Base-by-base conservation (phyloP, 257 asterid genomes). In the Fraxinus anomala region DNA sequence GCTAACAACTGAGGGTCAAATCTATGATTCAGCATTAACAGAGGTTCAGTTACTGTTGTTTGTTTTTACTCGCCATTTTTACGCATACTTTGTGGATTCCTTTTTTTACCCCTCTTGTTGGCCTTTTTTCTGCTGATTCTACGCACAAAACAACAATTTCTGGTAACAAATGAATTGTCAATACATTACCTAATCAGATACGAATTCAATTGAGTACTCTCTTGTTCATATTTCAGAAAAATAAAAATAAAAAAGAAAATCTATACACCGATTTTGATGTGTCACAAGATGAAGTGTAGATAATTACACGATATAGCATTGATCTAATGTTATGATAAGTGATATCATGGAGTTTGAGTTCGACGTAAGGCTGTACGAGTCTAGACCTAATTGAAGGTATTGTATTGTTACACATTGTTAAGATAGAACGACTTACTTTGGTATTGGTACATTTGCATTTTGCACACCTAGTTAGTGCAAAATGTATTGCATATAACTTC, bases 1-100 rank as follows among this genome's bases (percentile, higher is more conserved):
- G 74, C 84, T 54, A 82, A 77, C 70, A 40, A 68, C 37, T 59
- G 76, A 77, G 82, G 90, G 90, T 87, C 92, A 90, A 92, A 89
- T 10, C 66, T 42, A 75, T 83, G 96, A 91, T 80, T 86, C 90
- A 87, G 82, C 88, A 77, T 39, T n/a, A 66, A 31, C 75, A 78
- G 61, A 67, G 86, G 73, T 81, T 87, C 87, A 78, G 89, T 88
- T 87, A 82, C 81, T 82, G 34, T 12, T 72, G 77, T 87, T 91
- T 86, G 91, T 91, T 85, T 91, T 86, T 79, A 85, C 78, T 73
- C 71, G 81, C 87, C 80, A 74, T 71, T 80, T 76, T 82, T 76
- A 69, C 68, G 70, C 63, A 40, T 39, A 1, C 1, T n/a, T 73
- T 40, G 33, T 0, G 14, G 42, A 66, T 40, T 54, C 75, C 79